phyloP scores from a whole-genome alignment of 2,329 filamentous ascomycete genomes.

The Fusarium udum region DNA sequence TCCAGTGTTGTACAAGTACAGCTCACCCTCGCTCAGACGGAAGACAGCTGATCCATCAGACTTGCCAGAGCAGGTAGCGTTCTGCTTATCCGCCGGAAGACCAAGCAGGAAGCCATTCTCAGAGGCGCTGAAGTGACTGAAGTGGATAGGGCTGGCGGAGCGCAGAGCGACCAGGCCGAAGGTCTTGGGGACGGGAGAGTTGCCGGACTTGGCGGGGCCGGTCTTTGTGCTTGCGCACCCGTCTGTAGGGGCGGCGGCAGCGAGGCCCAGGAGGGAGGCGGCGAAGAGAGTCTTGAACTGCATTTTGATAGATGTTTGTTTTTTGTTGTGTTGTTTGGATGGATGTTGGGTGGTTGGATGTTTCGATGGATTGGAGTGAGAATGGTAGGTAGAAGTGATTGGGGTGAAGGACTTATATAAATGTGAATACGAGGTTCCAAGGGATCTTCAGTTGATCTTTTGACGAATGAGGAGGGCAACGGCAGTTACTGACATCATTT shows the following conservation, averaged over 20 bases:
- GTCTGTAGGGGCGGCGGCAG: slow-evolving; percentile 14
- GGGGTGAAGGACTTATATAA: slow-evolving; percentile 8
- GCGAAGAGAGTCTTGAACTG: slow-evolving; percentile 41
- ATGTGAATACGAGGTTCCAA: slow-evolving; percentile 11
- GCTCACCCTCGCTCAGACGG: slow-evolving; percentile 51
- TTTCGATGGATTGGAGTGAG: neutral
- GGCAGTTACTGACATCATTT: slow-evolving; percentile 35
- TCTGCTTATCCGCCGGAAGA: slow-evolving; percentile 49
- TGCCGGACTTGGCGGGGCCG: slow-evolving; percentile 14
- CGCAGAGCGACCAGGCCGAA: slow-evolving; percentile 62
- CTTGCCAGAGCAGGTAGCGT: slow-evolving; percentile 58
- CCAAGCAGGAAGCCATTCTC: slow-evolving; percentile 55
- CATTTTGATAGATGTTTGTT: slow-evolving; percentile 23
- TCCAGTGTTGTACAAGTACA: slow-evolving; percentile 57
- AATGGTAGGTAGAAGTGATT: neutral
- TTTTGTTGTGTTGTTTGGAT: neutral
- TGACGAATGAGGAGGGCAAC: slow-evolving; percentile 15
- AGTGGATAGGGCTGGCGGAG: slow-evolving; percentile 60
- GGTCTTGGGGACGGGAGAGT: neutral
- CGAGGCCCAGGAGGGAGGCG: slow-evolving; percentile 21
- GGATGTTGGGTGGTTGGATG: neutral
- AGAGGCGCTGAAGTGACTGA: slow-evolving; percentile 55
- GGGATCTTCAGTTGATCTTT: slow-evolving; percentile 28
- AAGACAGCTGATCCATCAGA: slow-evolving; percentile 58
- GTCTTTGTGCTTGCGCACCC: slow-evolving; percentile 3